Conservation (phyloP, 345 rosid species). For the Jatropha curcas region DNA sequence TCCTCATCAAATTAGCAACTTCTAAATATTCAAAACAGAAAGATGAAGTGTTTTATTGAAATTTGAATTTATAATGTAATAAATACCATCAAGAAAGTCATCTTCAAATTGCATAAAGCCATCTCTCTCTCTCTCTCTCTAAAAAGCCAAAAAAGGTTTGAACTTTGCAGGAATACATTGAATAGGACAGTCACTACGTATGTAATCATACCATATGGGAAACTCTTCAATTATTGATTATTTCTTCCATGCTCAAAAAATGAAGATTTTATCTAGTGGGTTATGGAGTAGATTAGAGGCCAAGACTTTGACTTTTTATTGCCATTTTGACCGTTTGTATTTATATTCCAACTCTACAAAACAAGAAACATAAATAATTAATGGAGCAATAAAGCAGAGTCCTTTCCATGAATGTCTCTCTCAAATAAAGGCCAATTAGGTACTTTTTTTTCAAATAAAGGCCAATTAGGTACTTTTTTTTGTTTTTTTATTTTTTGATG, state of each 20-base stretch:
- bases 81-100: neutral
- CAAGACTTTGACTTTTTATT: neutral
- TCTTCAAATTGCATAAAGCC: neutral
- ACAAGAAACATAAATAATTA: neutral
- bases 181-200: conserved; percentile 16
- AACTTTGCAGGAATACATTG: neutral
- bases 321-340: neutral
- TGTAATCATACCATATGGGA: neutral
- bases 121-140: neutral
- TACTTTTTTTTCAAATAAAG: neutral
- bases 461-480: neutral
- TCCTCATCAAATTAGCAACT: too few relatives aligned
- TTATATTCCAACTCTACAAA: neutral
- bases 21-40: too few relatives aligned
- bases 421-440: neutral
- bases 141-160: too few relatives aligned
- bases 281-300: neutral
- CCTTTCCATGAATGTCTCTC: neutral
- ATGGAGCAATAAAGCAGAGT: neutral
- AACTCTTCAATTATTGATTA: conserved; percentile 6
- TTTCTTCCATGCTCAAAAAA: too few relatives aligned
- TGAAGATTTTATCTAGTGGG: neutral
- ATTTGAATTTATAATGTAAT: too few relatives aligned
- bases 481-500: neutral
- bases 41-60: too few relatives aligned